phyloP scores from a whole-genome alignment of 2,329 filamentous ascomycete species.

The Parascedosporium putredinis region DNA sequence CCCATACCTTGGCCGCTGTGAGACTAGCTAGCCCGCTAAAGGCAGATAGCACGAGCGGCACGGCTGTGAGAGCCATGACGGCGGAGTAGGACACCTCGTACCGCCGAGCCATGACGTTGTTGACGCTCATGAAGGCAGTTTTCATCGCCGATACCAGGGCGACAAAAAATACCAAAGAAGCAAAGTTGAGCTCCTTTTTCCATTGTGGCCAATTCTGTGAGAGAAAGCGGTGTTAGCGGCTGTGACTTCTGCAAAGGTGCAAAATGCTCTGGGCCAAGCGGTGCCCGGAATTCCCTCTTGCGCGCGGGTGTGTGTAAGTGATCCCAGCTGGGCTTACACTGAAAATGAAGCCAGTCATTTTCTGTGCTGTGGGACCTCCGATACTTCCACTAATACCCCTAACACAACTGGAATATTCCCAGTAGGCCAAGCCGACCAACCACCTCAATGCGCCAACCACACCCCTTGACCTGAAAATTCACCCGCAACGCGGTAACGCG shows the following conservation, averaged over 20 bases:
- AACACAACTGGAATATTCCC: not conserved
- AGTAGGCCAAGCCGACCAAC: not conserved
- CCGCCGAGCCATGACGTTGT: constrained; percentile 29
- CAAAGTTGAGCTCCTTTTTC: constrained; percentile 39
- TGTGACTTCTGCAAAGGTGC: not conserved
- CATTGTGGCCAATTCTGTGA: constrained; percentile 44
- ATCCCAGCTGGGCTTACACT: too few species aligned
- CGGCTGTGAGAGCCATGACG: constrained; percentile 39
- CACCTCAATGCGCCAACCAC: not conserved
- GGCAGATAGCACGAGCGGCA: constrained; percentile 40
- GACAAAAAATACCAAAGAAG: constrained; percentile 34
- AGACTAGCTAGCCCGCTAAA: constrained; percentile 32
- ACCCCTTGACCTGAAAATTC: too few species aligned
- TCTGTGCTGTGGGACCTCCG: too few species aligned
- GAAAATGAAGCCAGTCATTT: too few species aligned
- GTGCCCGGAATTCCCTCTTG: not conserved
- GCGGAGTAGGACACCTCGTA: constrained; percentile 36
- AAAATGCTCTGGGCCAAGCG: too few species aligned
- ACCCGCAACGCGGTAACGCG: not conserved
- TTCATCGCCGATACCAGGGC: constrained; percentile 41
- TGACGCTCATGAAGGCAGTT: constrained; percentile 40
- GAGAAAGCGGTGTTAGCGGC: not conserved
- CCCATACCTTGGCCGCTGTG: constrained; percentile 33
- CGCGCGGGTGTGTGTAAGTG: too few species aligned
- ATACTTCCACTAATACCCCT: too few species aligned